Percentiles rank a stretch among this genome's conserved stretches.
Evolutionary conservation across 2,329 filamentous ascomycete genomes (phyloP).

Genomic region (Thielaviopsis euricoi): DNA sequence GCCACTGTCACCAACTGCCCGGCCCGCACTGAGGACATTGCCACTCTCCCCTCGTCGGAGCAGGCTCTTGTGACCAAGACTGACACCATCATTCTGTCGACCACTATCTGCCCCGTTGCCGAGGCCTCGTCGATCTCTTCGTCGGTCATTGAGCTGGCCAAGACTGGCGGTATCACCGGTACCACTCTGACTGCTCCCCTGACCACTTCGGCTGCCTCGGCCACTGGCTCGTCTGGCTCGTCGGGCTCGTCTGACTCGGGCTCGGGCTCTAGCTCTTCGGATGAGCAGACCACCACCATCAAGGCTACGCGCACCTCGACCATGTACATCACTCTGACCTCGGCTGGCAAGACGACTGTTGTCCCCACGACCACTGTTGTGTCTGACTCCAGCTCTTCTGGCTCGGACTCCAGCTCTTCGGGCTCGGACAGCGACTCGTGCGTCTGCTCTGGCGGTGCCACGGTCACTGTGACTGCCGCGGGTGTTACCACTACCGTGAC

Average conservation of each 20-base stretch:
- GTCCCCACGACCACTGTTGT: not conserved
- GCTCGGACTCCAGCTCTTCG: not conserved
- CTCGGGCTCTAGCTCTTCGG: not conserved
- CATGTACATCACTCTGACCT: constrained; percentile 20
- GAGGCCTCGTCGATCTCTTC: constrained; percentile 25
- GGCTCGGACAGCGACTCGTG: not conserved
- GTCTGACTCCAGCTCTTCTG: not conserved
- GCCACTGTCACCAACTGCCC: constrained; percentile 41
- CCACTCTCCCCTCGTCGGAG: constrained; percentile 21
- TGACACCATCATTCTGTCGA: constrained; percentile 23
- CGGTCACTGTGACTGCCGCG: constrained; percentile 15
- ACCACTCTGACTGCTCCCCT: constrained; percentile 13
- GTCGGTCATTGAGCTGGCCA: constrained; percentile 21
- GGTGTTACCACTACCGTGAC: constrained; percentile 13
- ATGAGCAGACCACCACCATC: constrained; percentile 22
- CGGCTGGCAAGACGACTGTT: constrained; percentile 15
- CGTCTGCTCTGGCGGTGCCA: constrained; percentile 4
- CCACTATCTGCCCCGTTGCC: constrained; percentile 28
- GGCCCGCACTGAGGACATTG: constrained; percentile 18
- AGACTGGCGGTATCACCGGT: constrained; percentile 18
- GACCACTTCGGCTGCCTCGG: not conserved
- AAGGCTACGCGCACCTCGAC: constrained; percentile 23
- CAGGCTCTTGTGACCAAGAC: constrained; percentile 21
- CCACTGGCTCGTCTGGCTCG: not conserved
- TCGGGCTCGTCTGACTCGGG: not conserved